Base-by-base conservation (phyloP, 345 rosid species). In the Corchorus olitorius region DNA sequence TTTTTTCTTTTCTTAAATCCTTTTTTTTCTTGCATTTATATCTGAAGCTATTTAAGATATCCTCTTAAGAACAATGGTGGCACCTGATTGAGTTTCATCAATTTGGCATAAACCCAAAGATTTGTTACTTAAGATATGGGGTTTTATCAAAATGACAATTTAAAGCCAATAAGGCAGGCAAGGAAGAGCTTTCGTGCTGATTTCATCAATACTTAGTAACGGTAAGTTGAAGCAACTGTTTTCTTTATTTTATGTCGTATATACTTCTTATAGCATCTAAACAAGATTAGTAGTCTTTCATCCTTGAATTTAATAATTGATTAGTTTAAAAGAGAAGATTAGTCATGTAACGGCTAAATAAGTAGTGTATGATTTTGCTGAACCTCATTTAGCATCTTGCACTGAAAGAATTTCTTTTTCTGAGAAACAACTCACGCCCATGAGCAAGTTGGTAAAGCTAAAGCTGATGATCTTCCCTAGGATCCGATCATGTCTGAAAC, bases 141-240 rank as follows among this genome's bases (percentile, higher is more conserved):
- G n/a, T n/a, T 39, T 4, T 39, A 39, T 39, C 43, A 39, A 39
- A 39, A 4, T 39, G 43, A 39, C 43, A 4, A 39, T 39, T 39
- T 3, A 6, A 39, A 64, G 49, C 68, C 69, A 39, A 65, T 1
- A 8, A 69, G 22, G 73, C 59, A 69, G 59, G 73, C 59, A 50
- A 43, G 13, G 73, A 1, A 7, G 59, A 69, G 59, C 45, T 33
- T 50, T 50, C 59, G 15, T 39, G 73, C 45, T 50, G 73, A 69
- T 69, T 69, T 50, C 73, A 50, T 69, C 45, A 50, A 1, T 16
- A 45, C 71, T 17, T 69, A 11, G 53, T 20, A 45, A 16, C 20
- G n/a, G 49, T 64, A 33, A 8, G 0, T 16, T 12, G 22, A 64
- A 39, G 68, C 66, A 62, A 35, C 4, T 45, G 8, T 6, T 58